phyloP scores from a whole-genome alignment of 108 stramenopile genomes.

The Licmophora abbreviata region DNA sequence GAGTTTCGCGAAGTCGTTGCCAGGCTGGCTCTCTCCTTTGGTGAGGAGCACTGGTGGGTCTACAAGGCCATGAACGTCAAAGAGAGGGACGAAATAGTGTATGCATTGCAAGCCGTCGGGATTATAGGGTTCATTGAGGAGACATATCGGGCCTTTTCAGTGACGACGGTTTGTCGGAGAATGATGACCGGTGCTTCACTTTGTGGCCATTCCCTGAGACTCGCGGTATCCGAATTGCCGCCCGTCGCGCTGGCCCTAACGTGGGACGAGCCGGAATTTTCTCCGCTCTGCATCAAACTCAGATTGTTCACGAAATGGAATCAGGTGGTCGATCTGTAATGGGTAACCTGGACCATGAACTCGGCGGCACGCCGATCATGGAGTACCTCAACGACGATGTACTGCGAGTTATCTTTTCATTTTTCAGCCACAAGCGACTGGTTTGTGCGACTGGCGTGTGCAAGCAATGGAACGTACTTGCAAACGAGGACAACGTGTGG shows the following conservation, averaged over 20 bases:
- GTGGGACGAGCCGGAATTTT: too few species aligned
- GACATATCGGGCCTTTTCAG: not conserved
- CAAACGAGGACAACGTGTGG: slow-evolving; percentile 5
- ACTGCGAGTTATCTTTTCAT: slow-evolving; percentile 3
- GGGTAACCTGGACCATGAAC: not conserved
- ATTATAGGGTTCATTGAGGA: not conserved
- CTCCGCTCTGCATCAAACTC: too few species aligned
- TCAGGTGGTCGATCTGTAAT: too few species aligned
- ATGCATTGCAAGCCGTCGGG: slow-evolving; percentile 3
- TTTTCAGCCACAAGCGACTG: slow-evolving; percentile 6
- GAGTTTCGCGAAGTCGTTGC: slow-evolving; percentile 4
- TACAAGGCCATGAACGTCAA: not conserved
- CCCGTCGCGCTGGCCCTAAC: not conserved
- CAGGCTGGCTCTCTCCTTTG: slow-evolving; percentile 1
- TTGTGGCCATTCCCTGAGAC: slow-evolving; percentile 3
- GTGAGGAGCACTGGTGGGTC: slow-evolving; percentile 2
- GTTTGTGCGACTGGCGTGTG: slow-evolving; percentile 3
- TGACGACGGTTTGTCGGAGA: not conserved
- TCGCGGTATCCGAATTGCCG: not conserved
- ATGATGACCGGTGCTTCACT: too few species aligned
- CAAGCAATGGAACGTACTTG: slow-evolving; percentile 1
- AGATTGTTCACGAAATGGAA: too few species aligned
- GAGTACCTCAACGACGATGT: slow-evolving; percentile 7
- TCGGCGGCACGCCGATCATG: not conserved
- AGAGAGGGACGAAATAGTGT: slow-evolving; percentile 1